These are phyloP conservation scores for Ephemerocybe angulata DNA, from an alignment of 768 basidiomycete species.

Conservation along the genomic window DNA sequence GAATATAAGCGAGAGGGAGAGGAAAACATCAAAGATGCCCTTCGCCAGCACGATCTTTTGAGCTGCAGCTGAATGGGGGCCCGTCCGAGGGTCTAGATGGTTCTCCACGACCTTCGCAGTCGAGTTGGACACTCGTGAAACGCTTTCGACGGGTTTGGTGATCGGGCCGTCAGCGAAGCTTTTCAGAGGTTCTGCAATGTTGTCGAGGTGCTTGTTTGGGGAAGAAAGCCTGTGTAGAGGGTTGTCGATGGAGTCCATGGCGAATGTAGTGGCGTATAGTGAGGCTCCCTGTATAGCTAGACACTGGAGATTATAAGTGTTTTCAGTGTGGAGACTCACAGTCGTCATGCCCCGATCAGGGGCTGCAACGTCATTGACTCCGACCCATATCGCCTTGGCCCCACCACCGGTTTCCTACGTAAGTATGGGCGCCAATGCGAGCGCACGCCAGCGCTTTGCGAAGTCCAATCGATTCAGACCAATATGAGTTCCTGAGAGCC, in stretches of 20 bases:
- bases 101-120: conserved; percentile 1
- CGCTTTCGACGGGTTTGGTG: background rate
- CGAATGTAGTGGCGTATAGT: no score
- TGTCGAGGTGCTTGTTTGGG: background rate
- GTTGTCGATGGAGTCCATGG: background rate
- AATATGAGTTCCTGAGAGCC: no score
- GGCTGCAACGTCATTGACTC: no score
- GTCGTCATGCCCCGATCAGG: background rate
- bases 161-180: conserved; percentile 2
- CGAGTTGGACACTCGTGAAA: background rate
- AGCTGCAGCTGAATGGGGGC: background rate
- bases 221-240: background rate
- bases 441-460: no score
- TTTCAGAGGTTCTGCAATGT: background rate
- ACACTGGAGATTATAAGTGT: background rate
- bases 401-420: no score
- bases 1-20: conserved; percentile 19
- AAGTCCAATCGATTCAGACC: no score
- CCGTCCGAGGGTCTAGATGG: background rate
- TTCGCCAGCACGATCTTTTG: conserved; percentile 18
- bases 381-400: no score
- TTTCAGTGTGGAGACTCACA: background rate
- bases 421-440: no score
- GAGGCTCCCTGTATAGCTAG: no score
- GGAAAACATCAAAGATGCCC: conserved; percentile 19